These are phyloP conservation scores for Dictyostelium firmibasis DNA, from an alignment of 78 protist species.

Conservation along the genomic window DNA sequence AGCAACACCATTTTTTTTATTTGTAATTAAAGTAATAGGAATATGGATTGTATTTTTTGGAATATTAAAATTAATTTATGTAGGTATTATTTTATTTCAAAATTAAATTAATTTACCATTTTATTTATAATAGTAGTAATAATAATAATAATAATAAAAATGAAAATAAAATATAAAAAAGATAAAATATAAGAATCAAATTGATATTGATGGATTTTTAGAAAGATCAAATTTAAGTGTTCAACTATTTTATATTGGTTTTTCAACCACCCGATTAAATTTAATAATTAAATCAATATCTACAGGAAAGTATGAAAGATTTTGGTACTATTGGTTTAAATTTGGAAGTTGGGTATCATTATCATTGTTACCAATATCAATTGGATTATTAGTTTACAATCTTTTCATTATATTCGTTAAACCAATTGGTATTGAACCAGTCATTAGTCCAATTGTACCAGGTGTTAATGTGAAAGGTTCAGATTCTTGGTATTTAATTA, in stretches of 20 bases:
- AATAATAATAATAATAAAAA: background rate
- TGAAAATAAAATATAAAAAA: background rate
- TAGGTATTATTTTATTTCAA: background rate
- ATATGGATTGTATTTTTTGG: conserved; percentile 41
- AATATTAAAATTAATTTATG: conserved; percentile 27
- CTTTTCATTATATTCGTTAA: background rate
- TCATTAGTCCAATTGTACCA: conserved; percentile 56
- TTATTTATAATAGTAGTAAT: too few species aligned
- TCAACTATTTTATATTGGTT: conserved; percentile 22
- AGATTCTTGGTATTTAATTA: background rate
- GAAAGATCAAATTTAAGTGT: background rate
- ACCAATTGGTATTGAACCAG: conserved; percentile 2
- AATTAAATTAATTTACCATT: too few species aligned
- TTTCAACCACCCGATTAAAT: conserved; percentile 30
- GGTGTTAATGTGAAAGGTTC: conserved; percentile 13
- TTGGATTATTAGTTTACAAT: background rate
- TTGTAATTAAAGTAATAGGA: conserved; percentile 1
- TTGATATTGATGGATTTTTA: conserved; percentile 2
- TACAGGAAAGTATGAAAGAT: conserved; percentile 12
- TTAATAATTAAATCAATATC: background rate
- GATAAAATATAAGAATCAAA: conserved; percentile 5
- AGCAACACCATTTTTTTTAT: background rate
- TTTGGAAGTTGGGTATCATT: conserved; percentile 19
- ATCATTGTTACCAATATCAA: background rate
- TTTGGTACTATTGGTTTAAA: conserved; percentile 46